Evolutionary conservation across 176 grass and related monocot species (phyloP), one percentile per base, ranked within the genome.

Genomic region (Pontederia crassipes): DNA sequence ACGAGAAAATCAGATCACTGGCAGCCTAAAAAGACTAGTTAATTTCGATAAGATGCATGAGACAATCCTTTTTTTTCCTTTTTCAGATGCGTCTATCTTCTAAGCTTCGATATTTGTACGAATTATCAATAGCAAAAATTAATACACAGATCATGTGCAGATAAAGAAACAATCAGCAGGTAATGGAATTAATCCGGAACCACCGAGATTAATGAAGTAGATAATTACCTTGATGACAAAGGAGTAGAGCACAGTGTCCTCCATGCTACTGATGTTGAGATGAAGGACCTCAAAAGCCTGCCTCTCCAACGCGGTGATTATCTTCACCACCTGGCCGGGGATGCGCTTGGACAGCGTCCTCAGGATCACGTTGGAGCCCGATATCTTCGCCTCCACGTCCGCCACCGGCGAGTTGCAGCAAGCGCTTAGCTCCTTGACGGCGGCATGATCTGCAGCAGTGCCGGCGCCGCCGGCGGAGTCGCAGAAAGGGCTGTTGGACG

Each of bases 181-280:
- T 7, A 40, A 40, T 40, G 32, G 32, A 40, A 40, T 40, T 40
- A 4, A 40, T 40, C 6, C 32, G 6, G 32, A 40, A 40, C 4
- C 6, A 2, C 32, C 32, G 4, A 7, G 6, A 40, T 2, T 40
- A 40, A 40, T 3, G 0, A 40, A 40, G 32, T 40, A 40, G 2
- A 40, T 26, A 10, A n/a, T 45, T 67, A 87, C 90, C 86, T 92
- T 98, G 57, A 92, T 74, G 77, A 98, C 83, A 60, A 98, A 88
- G 52, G 93, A 98, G 77, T 98, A 75, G 59, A 98, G 87, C 14
- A 88, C 87, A 20, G 87, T 88, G 70, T 98, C 87, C 2, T 98
- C 87, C 84, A 81, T 98, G 87, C 84, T 88, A 70, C 84, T 92
- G 62, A 98, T 92, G 67, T 98, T 98, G 59, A 92, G 78, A 54